Base-by-base conservation (phyloP, 192 early-diverging fungal genomes). In the Coemansia sp. region DNA sequence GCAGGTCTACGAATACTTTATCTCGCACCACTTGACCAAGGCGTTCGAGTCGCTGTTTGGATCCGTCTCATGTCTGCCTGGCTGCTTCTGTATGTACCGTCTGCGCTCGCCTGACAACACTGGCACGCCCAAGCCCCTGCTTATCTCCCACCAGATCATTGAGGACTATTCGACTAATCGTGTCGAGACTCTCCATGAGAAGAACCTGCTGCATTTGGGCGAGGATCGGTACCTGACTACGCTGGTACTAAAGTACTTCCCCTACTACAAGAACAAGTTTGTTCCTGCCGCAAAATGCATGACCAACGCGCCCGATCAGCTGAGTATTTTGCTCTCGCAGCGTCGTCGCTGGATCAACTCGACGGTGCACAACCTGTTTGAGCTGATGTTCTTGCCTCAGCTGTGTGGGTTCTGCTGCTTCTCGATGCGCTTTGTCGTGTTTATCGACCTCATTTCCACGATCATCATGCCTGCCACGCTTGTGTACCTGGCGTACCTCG, bases 311-410 rank as follows among this genome's bases (percentile, higher is more conserved):
- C 98, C 98, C 5, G 98, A 98, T 71, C 88, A 88, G 68, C 97
- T 95, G 90, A 83, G 87, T 58, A 90, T 99, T 36, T 79, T 99
- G 56, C 77, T 99, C 29, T 99, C 98, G 5, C 98, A 99, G 79
- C 91, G 98, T 65, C 94, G 98, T 83, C 92, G 98, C 70, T 99
- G 98, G 98, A 99, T 99, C 74, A 99, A 99, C 86, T 98, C 96
- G 42, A 99, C 98, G 4, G 92, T 99, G 8, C 98, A 99, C 87
- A 99, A 99, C 75, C 84, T 98, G 74, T 89, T 97, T 71, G 98
- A 99, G 77, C 85, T 99, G 45, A 77, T 95, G 31, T 86, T 94
- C 70, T 84, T 99, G 67, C 92, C 92, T 20, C 93, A 95, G 75
- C 90, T 98, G 17, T 98, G 97, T 65, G 96, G 97, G 31, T 95